Percentiles rank a stretch among this genome's conserved stretches.
Evolutionary conservation across 345 rosid genomes (phyloP).

Genomic region (Mangifera indica): DNA sequence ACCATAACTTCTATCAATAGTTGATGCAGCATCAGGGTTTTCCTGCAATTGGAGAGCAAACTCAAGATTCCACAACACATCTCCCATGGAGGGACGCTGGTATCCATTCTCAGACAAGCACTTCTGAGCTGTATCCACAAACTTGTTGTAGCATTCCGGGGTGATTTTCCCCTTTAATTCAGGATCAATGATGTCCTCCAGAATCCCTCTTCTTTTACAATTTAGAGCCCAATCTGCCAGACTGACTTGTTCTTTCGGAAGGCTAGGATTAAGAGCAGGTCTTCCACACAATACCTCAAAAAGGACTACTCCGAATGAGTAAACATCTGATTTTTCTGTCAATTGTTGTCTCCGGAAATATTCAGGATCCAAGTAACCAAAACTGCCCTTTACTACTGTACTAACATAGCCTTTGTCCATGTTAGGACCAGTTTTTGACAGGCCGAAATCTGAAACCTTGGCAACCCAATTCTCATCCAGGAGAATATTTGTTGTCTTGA

Average conservation of each 20-base stretch:
- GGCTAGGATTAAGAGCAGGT: conserved; percentile 66
- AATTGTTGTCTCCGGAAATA: conserved; percentile 79
- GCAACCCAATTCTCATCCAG: conserved; percentile 84
- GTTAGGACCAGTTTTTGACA: conserved; percentile 74
- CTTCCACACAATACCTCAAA: conserved; percentile 75
- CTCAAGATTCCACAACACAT: conserved; percentile 71
- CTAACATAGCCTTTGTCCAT: conserved; percentile 79
- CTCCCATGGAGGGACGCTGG: conserved; percentile 71
- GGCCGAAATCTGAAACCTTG: conserved; percentile 81
- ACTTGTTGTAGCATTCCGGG: conserved; percentile 55
- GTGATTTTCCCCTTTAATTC: conserved; percentile 45
- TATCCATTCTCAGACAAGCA: conserved; percentile 51
- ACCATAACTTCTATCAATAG: conserved; percentile 6
- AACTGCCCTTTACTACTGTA: conserved; percentile 84
- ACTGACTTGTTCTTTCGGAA: conserved; percentile 77
- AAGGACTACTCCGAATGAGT: conserved; percentile 87
- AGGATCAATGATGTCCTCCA: conserved; percentile 69
- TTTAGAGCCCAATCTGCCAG: conserved; percentile 80
- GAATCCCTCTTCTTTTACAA: conserved; percentile 46
- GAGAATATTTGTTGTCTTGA: conserved; percentile 87
- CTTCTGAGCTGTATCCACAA: conserved; percentile 57
- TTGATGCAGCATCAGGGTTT: conserved; percentile 35
- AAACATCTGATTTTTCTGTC: conserved; percentile 83
- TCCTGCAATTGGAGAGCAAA: conserved; percentile 61
- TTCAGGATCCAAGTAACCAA: conserved; percentile 88